These are phyloP conservation scores for Tylopilus plumbeoviolaceoides DNA, from an alignment of 768 basidiomycete species.

Conservation along the genomic window DNA sequence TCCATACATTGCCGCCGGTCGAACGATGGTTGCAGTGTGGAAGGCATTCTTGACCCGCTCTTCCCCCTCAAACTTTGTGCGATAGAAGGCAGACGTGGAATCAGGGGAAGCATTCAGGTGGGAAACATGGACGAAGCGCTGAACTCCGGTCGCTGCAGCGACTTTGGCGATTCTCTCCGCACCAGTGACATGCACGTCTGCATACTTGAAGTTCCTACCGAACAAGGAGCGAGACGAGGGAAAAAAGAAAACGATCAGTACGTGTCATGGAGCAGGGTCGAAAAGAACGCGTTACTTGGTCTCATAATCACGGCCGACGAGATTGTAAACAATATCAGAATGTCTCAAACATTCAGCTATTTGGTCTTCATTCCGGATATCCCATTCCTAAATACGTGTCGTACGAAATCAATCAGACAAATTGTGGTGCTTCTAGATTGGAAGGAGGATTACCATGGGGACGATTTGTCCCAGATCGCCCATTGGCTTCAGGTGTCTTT, in stretches of 20 bases:
- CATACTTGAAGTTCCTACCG: constrained; percentile 80
- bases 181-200: constrained; percentile 76
- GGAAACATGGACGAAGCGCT: constrained; percentile 89
- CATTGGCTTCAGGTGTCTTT: constrained; percentile 84
- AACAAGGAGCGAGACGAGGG: constrained; percentile 1
- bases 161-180: constrained; percentile 85
- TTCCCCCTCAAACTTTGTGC: constrained; percentile 88
- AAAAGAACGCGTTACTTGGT: constrained; percentile 66
- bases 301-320: constrained; percentile 89
- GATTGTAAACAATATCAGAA: constrained; percentile 96
- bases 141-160: constrained; percentile 71
- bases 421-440: constrained; percentile 8
- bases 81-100: constrained; percentile 82
- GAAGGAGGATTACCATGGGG: constrained; percentile 64
- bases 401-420: constrained; percentile 25
- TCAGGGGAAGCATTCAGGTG: constrained; percentile 84
- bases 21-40: constrained; percentile 81
- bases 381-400: constrained; percentile 75
- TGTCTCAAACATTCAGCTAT: constrained; percentile 92
- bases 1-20: constrained; percentile 87
- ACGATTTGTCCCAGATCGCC: constrained; percentile 97
- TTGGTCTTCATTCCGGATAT: constrained; percentile 83
- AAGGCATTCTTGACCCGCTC: constrained; percentile 79
- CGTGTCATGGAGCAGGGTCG: constrained; percentile 9
- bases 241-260: constrained; percentile 9